Conservation (phyloP, 1,139 yeast species). For the Diutina rugosa region DNA sequence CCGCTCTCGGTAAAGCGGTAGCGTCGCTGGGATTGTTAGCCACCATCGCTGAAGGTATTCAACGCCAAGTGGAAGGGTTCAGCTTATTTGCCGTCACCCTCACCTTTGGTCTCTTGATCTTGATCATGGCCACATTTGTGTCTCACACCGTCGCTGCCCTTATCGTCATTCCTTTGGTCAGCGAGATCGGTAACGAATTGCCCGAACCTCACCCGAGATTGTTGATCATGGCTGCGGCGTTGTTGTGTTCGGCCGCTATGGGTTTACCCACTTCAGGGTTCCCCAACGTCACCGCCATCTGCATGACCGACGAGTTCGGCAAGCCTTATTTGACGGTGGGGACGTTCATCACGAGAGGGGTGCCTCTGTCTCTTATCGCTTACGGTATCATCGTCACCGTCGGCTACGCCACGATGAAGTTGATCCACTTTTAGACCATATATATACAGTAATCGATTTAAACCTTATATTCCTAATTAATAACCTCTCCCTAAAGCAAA, state of each 20-base stretch:
- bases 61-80: constrained; percentile 40
- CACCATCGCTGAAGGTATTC: constrained; percentile 48
- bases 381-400: constrained; percentile 44
- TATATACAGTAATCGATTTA: not conserved
- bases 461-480: not conserved
- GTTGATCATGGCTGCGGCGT: constrained; percentile 53
- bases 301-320: constrained; percentile 63
- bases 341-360: constrained; percentile 60
- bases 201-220: constrained; percentile 41
- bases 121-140: constrained; percentile 62
- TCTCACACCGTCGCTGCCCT: constrained; percentile 72
- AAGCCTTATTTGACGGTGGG: constrained; percentile 52
- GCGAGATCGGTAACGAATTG: constrained; percentile 52
- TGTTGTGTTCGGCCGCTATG: constrained; percentile 66
- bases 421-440: constrained; percentile 20
- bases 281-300: constrained; percentile 71
- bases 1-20: constrained; percentile 64
- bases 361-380: constrained; percentile 49
- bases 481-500: not conserved
- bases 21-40: constrained; percentile 56
- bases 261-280: constrained; percentile 68
- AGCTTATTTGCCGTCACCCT: constrained; percentile 48
- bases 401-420: constrained; percentile 55
- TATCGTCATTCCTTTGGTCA: constrained; percentile 55
- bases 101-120: constrained; percentile 53